phyloP scores from a whole-genome alignment of 2,329 filamentous ascomycete species.

The Cercospora zeina region DNA sequence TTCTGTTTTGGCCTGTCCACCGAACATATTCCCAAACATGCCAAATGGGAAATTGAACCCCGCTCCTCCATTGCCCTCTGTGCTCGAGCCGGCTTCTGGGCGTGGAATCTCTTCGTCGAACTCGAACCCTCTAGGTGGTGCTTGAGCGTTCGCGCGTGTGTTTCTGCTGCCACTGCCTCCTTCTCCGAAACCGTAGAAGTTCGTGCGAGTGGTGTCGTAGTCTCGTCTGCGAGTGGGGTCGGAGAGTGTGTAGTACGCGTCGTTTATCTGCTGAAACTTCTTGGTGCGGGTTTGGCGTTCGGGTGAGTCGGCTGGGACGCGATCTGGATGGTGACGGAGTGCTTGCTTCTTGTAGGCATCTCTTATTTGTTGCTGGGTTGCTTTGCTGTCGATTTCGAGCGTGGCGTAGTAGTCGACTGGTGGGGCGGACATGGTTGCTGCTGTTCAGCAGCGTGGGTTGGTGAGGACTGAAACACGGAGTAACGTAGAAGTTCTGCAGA shows the following conservation, averaged over 20 bases:
- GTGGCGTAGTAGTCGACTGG: conserved; percentile 43
- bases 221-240: conserved; percentile 74
- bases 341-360: conserved; percentile 94
- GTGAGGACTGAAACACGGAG: background rate
- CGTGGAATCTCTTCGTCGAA: conserved; percentile 54
- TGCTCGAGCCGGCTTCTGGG: conserved; percentile 38
- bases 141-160: conserved; percentile 36
- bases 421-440: conserved; percentile 32
- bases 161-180: conserved; percentile 21
- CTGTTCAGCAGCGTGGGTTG: background rate
- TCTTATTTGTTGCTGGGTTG: conserved; percentile 79
- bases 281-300: conserved; percentile 80
- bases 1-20: conserved; percentile 50
- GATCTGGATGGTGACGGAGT: conserved; percentile 89
- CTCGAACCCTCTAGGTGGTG: conserved; percentile 39
- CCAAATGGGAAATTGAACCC: conserved; percentile 69
- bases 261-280: conserved; percentile 87
- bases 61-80: conserved; percentile 41
- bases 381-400: conserved; percentile 56
- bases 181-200: conserved; percentile 53
- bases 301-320: conserved; percentile 78
- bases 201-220: conserved; percentile 72
- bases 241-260: conserved; percentile 88
- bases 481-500: background rate
- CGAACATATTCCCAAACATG: conserved; percentile 59